Evolutionary conservation across 2,329 filamentous ascomycete genomes (phyloP).

Genomic region (Claviceps digitariae): DNA sequence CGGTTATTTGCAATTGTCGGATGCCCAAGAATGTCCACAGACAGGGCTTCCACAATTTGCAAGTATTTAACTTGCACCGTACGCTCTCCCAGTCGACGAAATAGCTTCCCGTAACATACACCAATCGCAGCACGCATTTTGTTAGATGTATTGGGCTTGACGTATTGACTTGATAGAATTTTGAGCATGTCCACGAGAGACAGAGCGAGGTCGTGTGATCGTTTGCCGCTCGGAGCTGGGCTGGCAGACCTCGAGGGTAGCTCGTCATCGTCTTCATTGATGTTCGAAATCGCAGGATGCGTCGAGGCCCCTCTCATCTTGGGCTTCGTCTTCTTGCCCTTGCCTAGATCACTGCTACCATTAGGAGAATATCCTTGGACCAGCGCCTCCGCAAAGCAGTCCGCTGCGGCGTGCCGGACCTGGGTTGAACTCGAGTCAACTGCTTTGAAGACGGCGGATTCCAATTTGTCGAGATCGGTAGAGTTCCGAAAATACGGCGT

Average conservation of each 20-base stretch:
- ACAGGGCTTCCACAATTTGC: conserved; percentile 67
- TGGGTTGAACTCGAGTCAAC: conserved; percentile 64
- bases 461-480: conserved; percentile 80
- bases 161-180: conserved; percentile 68
- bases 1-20: conserved; percentile 67
- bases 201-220: conserved; percentile 58
- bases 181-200: conserved; percentile 66
- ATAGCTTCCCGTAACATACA: conserved; percentile 71
- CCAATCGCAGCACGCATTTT: conserved; percentile 70
- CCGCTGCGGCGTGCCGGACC: conserved; percentile 75
- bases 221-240: conserved; percentile 54
- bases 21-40: conserved; percentile 67
- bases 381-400: conserved; percentile 70
- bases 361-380: conserved; percentile 58
- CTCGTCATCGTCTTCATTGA: conserved; percentile 59
- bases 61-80: conserved; percentile 74
- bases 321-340: conserved; percentile 57
- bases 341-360: conserved; percentile 35
- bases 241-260: conserved; percentile 54
- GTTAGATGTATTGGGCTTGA: conserved; percentile 64
- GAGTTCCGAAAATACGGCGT: conserved; percentile 80
- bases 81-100: conserved; percentile 66
- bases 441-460: conserved; percentile 69
- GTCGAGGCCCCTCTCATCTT: conserved; percentile 47
- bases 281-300: conserved; percentile 37